Base-by-base conservation (phyloP, 352 stramenopile genomes). In the Phytophthora quininea region DNA sequence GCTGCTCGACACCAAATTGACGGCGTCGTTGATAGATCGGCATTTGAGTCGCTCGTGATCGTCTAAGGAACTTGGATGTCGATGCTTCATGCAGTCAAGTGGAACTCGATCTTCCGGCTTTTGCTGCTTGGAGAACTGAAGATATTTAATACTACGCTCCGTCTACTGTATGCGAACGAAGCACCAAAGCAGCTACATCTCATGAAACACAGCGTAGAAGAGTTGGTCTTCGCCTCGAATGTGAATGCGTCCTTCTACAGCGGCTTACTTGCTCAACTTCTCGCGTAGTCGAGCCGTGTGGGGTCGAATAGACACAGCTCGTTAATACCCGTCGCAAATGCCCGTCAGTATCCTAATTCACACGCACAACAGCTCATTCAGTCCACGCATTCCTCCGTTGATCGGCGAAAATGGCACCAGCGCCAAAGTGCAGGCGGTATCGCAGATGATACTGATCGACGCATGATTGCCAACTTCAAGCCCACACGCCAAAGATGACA, bases 381-480 rank as follows among this genome's bases (percentile, higher is more conserved):
- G 35, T 11, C 6, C 35, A 40, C 35, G 19, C 19, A 24, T 24
- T 24, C 19, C 19, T 24, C 19, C 19, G 19, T 40, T 40, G 35
- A 40, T 40, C 35, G 35, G 6, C 35, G 35, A 40, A 40, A 24
- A 24, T 43, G 9, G 40, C 15, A 47, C 29, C 43, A 49, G 19
- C 38, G 38, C 11, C 37, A 27, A 47, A 15, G 10, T 24, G 43
- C 3, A 4, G 43, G 43, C 43, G 43, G 43, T 49, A 49, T 49
- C 15, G 43, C 43, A 30, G 43, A 49, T 40, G 35, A 11, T 49
- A 49, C 43, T 27, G 43, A 49, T 49, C 10, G 35, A 30, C 31
- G 50, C 50, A 57, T 42, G 50, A 57, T 43, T 45, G 50, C 43
- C 12, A 49, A 49, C 43, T 49, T 49, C 43, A 49, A 49, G 43